Conservation (phyloP, 768 basidiomycete species). For the Macrolepiota dolichaula region DNA sequence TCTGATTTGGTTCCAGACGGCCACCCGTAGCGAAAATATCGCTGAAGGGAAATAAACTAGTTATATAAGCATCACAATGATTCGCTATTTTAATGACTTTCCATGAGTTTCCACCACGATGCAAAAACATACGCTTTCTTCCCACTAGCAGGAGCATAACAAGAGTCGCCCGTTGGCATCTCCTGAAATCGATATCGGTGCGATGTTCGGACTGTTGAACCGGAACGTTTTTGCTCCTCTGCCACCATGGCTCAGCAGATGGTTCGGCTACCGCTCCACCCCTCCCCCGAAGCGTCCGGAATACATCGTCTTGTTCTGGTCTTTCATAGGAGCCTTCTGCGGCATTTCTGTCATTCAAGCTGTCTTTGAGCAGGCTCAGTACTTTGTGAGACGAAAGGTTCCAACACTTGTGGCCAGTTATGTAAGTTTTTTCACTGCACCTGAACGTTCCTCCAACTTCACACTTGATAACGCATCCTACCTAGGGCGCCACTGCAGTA, state of each 20-base stretch:
- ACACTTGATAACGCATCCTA: not conserved
- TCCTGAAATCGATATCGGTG: not conserved
- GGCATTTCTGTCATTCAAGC: slow-evolving; percentile 49
- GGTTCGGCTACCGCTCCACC: slow-evolving; percentile 41
- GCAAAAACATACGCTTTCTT: too few species aligned
- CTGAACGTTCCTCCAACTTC: not conserved
- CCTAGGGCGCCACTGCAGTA: slow-evolving; percentile 52
- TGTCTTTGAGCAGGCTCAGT: slow-evolving; percentile 43
- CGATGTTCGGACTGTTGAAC: not conserved
- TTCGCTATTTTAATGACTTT: too few species aligned
- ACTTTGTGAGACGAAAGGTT: slow-evolving; percentile 42
- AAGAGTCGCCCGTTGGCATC: not conserved
- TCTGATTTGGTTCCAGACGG: too few species aligned
- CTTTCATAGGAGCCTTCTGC: slow-evolving; percentile 49
- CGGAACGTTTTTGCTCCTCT: slow-evolving; percentile 28
- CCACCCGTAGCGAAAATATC: too few species aligned
- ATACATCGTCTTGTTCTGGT: slow-evolving; percentile 45
- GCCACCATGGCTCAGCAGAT: slow-evolving; percentile 35
- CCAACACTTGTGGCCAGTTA: slow-evolving; percentile 47
- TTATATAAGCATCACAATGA: too few species aligned
- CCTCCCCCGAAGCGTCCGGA: slow-evolving; percentile 26
- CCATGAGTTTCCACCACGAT: too few species aligned
- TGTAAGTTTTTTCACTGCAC: slow-evolving; percentile 26
- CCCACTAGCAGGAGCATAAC: not conserved
- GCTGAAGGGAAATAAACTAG: too few species aligned